Evolutionary conservation across 1,284 basidiomycete species (phyloP), one percentile per base, ranked within the genome.

Genomic region (Trametes hirsuta): DNA sequence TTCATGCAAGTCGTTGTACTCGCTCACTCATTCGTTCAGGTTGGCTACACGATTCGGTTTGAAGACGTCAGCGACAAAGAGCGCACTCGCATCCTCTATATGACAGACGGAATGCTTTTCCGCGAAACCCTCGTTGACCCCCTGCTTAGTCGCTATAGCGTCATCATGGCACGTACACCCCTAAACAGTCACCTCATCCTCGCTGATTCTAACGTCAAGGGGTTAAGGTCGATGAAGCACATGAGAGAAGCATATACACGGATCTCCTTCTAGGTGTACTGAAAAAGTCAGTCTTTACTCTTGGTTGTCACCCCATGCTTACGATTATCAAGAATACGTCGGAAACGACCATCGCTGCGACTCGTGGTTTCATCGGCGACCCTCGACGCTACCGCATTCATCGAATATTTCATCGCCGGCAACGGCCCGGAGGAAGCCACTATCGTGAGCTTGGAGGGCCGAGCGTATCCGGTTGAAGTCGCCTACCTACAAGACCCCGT

Each of bases 71-170:
- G 90, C 69, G 85, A 83, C 72, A 88, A 88, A 71, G 81, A 88
- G 55, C 80, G 85, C 50, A 99, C 97, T 0, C 83, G 93, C n/a
- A 93, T 99, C 72, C 87, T 95, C 58, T 99, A 98, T 76, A 85
- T 98, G 85, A 99, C 97, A 30, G 97, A 99, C 73, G 97, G 97
- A 44, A 96, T 98, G 85, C 85, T 99, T 25, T 95, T 99, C 69
- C 88, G 97, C 59, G 97, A 99, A 78, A 91, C 94, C 39, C 84
- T 98, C 66, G 80, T 94, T 40, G 94, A 98, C 70, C 93, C 93
- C 21, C 75, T 98, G 37, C 80, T 99, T 48, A 92, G 90, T 70
- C 86, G 88, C 35, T 99, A 97, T 70, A 96, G 94, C 69, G 92
- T 97, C 4, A 91, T 99, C 61, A 97, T 99, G 90, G 95, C 95